A percentile compares a stretch with the other conserved stretches of the same genome.
These are phyloP conservation scores for Trichophyton verrucosum DNA, from an alignment of 2,329 filamentous ascomycete species.

Conservation along the genomic window DNA sequence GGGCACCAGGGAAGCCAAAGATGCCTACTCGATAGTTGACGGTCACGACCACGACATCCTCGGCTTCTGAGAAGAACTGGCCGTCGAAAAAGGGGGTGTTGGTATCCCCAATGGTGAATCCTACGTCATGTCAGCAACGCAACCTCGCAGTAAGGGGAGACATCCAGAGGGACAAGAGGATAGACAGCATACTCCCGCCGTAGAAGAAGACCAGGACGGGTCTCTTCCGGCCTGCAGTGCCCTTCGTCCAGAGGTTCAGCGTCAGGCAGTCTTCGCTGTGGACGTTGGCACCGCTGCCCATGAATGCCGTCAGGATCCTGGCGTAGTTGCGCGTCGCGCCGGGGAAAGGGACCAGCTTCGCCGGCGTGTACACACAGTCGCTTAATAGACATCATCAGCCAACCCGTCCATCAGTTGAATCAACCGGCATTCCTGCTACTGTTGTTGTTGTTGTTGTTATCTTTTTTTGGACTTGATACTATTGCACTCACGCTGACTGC, in stretches of 20 bases:
- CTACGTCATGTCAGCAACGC: neutral
- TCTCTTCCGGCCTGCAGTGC: neutral
- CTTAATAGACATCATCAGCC: conserved; percentile 6
- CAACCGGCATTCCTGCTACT: neutral
- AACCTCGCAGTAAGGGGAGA: neutral
- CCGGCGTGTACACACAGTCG: conserved; percentile 17
- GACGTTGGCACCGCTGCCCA: conserved; percentile 26
- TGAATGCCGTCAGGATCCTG: conserved; percentile 16
- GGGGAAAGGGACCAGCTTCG: conserved; percentile 15
- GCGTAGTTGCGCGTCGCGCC: conserved; percentile 16
- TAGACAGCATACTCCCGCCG: conserved; percentile 2
- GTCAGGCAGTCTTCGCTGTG: conserved; percentile 14
- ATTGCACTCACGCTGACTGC: conserved; percentile 1
- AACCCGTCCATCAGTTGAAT: neutral
- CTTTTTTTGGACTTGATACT: neutral
- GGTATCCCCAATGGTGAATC: conserved; percentile 3
- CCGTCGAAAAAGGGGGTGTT: conserved; percentile 22
- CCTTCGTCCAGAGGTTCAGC: conserved; percentile 4
- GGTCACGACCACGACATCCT: conserved; percentile 32
- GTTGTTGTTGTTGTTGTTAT: neutral
- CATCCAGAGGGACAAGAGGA: too few species aligned
- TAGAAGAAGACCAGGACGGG: conserved; percentile 5
- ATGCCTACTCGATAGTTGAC: conserved; percentile 38
- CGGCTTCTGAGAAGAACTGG: conserved; percentile 24
- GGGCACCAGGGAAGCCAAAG: conserved; percentile 31